Base-by-base conservation (phyloP, 2,329 filamentous ascomycete genomes). In the Aspergillus fructus region DNA sequence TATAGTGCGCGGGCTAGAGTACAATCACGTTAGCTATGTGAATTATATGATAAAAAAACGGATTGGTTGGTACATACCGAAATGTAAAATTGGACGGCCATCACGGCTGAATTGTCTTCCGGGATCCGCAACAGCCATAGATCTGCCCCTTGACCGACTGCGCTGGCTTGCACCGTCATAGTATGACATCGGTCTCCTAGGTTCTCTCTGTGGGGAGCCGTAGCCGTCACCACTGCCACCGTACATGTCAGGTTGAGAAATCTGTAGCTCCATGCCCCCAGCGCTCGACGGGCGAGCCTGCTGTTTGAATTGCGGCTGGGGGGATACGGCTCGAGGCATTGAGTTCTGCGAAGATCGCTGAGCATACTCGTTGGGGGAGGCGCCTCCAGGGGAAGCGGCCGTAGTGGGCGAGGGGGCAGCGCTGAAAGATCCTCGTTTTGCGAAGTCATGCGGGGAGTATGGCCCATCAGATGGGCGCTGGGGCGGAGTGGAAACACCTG, bases 1-100 rank as follows among this genome's bases (percentile, higher is more conserved):
- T 97, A 99, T 79, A 97, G 83, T 24, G 94, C 93, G 42, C 93
- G 90, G 54, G 94, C 94, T 97, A 66, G 61, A 49, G 21, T 15
- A 46, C 23, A 27, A 5, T 17, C 15, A 58, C 68, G 58, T 68
- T 62, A 69, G 62, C 53, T 27, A 53, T 21, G n/a, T 15, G 15
- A 4, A 21, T 5, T 30, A 19, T 21, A 17, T 33, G 5, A 34
- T 15, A 37, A n/a, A 19, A 19, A 17, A 19, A 12, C 8, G 12
- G 37, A 8, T 19, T 39, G 8, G 24, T 39, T 15, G 43, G 13
- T 47, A 49, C 92, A 87, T 83, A 97, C 94, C 91, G 78, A 93
- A 97, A 77, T 97, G 91, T 70, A 97, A 73, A 70, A 97, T 93
- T 37, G 90, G 87, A 59, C 90, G 85, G 30, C 94, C 93, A 72